Conservation (phyloP, 2,329 filamentous ascomycete genomes). For the Cordyceps tenuipes region DNA sequence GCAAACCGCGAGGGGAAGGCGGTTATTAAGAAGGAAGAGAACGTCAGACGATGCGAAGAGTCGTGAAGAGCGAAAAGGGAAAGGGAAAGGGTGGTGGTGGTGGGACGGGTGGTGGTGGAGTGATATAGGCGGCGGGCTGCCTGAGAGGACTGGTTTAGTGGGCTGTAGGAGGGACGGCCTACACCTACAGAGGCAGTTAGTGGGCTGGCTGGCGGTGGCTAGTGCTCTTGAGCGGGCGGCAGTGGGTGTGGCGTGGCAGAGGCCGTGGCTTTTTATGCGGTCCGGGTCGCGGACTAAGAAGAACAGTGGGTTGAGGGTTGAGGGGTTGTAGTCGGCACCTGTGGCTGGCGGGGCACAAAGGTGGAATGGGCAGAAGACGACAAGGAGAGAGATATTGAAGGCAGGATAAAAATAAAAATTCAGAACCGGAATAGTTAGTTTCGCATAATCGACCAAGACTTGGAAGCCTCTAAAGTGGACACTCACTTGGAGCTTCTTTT, state of each 20-base stretch:
- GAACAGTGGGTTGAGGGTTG: not conserved
- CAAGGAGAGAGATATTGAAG: not conserved
- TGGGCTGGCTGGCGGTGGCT: not conserved
- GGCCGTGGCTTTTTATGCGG: not conserved
- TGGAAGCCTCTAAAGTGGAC: not conserved
- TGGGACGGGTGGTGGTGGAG: constrained; percentile 26
- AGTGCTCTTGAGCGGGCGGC: not conserved
- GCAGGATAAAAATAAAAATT: not conserved
- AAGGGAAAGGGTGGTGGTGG: constrained; percentile 28
- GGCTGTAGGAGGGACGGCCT: not conserved
- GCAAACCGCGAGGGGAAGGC: constrained; percentile 28
- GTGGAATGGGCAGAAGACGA: too few species aligned
- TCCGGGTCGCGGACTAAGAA: not conserved
- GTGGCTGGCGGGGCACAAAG: not conserved
- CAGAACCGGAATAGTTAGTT: not conserved
- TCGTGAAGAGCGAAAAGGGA: constrained; percentile 43
- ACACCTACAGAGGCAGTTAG: not conserved
- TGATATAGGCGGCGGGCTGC: constrained; percentile 27
- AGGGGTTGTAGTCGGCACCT: not conserved
- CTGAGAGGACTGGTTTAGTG: not conserved
- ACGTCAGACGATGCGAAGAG: constrained; percentile 44
- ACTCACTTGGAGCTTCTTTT: not conserved
- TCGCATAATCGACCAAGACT: not conserved
- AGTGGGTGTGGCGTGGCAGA: not conserved
- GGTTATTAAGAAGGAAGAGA: constrained; percentile 39